Evolutionary conservation across 306 rosid species (phyloP).

Genomic region (Biancaea sappan): DNA sequence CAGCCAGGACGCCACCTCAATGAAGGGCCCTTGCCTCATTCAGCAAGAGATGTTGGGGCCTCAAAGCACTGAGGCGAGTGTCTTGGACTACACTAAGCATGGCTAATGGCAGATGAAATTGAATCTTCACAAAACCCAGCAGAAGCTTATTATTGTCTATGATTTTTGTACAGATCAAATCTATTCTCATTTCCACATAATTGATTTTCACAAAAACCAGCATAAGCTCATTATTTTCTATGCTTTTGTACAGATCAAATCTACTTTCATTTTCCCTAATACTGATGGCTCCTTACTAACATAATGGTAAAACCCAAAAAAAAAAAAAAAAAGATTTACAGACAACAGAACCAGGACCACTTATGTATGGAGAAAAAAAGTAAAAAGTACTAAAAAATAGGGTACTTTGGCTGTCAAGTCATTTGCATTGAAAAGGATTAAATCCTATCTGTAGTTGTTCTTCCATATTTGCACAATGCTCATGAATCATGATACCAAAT

Average conservation of each 20-base stretch:
- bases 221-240: background rate
- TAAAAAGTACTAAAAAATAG: constrained; percentile 12
- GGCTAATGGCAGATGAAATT: too few species aligned
- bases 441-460: background rate
- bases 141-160: background rate
- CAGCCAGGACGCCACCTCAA: too few species aligned
- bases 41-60: too few species aligned
- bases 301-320: background rate
- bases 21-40: too few species aligned
- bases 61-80: too few species aligned
- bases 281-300: background rate
- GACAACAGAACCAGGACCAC: background rate
- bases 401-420: constrained; percentile 1
- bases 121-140: background rate
- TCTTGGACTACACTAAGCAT: too few species aligned
- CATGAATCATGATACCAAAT: background rate
- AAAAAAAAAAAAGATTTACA: too few species aligned
- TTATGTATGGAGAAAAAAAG: background rate
- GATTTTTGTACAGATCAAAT: background rate
- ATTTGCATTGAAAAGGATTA: background rate
- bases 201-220: background rate
- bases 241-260: background rate
- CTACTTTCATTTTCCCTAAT: background rate
- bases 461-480: background rate
- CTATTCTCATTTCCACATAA: background rate